Percentiles rank a stretch among this genome's conserved stretches.
These are phyloP conservation scores for Fragaria iinumae DNA, from an alignment of 306 rosid species.

Conservation along the genomic window DNA sequence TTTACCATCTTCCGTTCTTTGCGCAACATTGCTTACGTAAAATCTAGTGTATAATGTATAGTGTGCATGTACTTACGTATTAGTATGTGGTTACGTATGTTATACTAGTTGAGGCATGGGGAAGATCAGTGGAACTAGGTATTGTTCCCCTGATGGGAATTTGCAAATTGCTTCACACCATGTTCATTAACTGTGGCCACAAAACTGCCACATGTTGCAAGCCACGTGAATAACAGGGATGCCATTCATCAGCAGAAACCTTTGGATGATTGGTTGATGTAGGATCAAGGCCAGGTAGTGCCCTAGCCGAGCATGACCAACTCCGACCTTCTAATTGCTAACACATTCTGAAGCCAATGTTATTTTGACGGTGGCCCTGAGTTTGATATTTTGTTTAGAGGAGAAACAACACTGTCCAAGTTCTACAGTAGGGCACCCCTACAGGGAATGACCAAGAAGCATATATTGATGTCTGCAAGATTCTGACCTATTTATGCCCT, in stretches of 20 bases:
- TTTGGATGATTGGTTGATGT: neutral
- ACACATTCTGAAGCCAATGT: conserved; percentile 32
- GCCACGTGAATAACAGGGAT: neutral
- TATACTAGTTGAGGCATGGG: neutral
- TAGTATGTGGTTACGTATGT: neutral
- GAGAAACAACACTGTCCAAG: conserved; percentile 3
- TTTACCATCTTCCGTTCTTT: neutral
- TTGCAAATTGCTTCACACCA: conserved; percentile 25
- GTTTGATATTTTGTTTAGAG: neutral
- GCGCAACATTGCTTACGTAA: neutral
- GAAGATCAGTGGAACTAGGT: conserved; percentile 19
- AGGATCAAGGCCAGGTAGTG: conserved; percentile 21
- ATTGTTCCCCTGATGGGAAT: conserved; percentile 20
- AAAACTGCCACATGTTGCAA: conserved; percentile 31
- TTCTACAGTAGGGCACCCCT: neutral
- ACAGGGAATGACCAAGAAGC: neutral
- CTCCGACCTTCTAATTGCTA: conserved; percentile 10
- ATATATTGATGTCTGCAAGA: neutral
- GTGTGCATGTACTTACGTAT: neutral
- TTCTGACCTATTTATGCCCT: conserved; percentile 6
- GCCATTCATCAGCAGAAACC: neutral
- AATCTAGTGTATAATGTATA: neutral
- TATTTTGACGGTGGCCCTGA: conserved; percentile 37
- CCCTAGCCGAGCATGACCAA: conserved; percentile 20
- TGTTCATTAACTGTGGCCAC: conserved; percentile 26